Evolutionary conservation across 495 filamentous ascomycete species (phyloP).

Genomic region (Lasiosphaeriaceae sp.): DNA sequence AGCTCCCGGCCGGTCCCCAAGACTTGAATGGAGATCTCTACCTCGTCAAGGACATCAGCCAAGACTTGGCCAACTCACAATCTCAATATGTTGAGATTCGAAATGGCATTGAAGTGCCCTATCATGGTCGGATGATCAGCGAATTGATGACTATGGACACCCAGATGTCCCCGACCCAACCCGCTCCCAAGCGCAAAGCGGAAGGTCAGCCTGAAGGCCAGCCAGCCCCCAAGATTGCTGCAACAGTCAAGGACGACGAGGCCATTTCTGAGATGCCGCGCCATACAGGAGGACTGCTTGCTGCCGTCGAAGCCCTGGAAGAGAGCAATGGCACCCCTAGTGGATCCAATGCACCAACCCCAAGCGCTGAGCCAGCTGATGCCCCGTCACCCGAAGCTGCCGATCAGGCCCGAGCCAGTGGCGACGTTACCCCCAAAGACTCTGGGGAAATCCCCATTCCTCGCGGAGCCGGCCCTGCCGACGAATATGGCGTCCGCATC

Average conservation of each 20-base stretch:
- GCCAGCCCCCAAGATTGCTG: conserved; percentile 31
- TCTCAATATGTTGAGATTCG: conserved; percentile 21
- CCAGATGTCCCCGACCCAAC: conserved; percentile 19
- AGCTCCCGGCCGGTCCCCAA: conserved; percentile 27
- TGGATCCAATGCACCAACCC: conserved; percentile 36
- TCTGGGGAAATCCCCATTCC: conserved; percentile 34
- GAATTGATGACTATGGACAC: conserved; percentile 25
- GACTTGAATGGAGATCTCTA: conserved; percentile 21
- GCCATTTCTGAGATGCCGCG: conserved; percentile 25
- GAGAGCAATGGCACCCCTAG: conserved; percentile 23
- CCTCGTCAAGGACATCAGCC: conserved; percentile 27
- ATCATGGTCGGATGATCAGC: conserved; percentile 19
- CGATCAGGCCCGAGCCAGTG: conserved; percentile 13
- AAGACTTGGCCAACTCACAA: conserved; percentile 29
- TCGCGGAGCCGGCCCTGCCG: conserved; percentile 32
- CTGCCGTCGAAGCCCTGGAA: conserved; percentile 35
- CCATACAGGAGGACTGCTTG: conserved; percentile 40
- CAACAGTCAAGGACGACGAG: conserved; percentile 23
- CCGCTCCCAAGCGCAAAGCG: conserved; percentile 34
- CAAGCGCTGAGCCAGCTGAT: conserved; percentile 24
- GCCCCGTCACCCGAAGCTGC: conserved; percentile 11
- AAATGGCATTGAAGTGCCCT: conserved; percentile 34
- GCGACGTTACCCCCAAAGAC: conserved; percentile 14
- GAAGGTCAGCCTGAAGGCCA: conserved; percentile 39
- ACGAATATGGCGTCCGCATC: conserved; percentile 38